Conservation (phyloP, 225 moss, liverwort and hornwort genomes). For the Pseudisothecium myosuroides region DNA sequence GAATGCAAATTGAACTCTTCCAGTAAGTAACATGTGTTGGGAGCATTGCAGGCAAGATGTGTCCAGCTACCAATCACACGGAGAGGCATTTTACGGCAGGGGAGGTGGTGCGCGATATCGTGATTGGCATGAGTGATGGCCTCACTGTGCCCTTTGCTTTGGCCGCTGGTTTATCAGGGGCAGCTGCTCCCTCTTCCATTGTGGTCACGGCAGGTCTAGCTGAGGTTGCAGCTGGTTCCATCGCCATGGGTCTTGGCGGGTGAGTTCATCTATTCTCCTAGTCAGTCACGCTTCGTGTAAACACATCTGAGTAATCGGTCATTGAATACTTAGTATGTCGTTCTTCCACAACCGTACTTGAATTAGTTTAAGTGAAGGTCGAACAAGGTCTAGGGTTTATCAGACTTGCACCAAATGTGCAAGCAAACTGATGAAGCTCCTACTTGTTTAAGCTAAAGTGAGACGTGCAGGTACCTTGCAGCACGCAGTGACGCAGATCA, state of each 20-base stretch:
- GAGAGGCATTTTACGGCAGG: slow-evolving; percentile 95
- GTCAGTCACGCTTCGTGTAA: not conserved
- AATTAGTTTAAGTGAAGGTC: not conserved
- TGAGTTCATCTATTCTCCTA: slow-evolving; percentile 8
- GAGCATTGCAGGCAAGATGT: slow-evolving; percentile 10
- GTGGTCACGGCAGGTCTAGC: slow-evolving; percentile 93
- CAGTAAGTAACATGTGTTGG: not conserved
- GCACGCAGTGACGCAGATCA: slow-evolving; percentile 96
- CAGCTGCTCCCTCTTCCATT: slow-evolving; percentile 72
- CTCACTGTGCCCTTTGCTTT: slow-evolving; percentile 94
- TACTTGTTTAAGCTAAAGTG: not conserved
- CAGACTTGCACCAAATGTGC: not conserved
- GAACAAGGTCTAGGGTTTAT: not conserved
- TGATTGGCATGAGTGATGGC: slow-evolving; percentile 97
- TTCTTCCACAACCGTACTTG: not conserved
- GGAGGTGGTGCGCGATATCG: slow-evolving; percentile 77
- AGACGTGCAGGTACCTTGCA: slow-evolving; percentile 64
- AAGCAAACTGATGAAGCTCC: not conserved
- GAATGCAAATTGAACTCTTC: not conserved
- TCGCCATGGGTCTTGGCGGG: slow-evolving; percentile 99
- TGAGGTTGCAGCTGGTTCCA: slow-evolving; percentile 93
- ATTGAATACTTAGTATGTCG: not conserved
- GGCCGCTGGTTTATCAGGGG: slow-evolving; percentile 90
- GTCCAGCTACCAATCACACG: slow-evolving; percentile 33
- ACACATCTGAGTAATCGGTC: not conserved